A percentile compares a stretch with the other conserved stretches of the same genome.
Conservation (phyloP, 2,329 filamentous ascomycete genomes). For the Botryotinia calthae region DNA sequence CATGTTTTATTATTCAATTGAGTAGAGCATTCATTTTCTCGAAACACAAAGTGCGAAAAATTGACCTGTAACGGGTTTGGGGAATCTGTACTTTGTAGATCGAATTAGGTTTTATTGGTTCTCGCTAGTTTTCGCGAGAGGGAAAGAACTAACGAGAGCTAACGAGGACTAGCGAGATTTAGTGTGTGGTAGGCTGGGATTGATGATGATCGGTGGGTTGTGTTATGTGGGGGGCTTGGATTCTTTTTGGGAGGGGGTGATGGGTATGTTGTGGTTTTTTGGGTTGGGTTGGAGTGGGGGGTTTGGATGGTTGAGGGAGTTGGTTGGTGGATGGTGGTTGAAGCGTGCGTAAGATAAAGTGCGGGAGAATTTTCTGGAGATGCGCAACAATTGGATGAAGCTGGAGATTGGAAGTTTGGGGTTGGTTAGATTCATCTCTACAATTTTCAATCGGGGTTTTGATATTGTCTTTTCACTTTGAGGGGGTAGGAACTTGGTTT, state of each 20-base stretch:
- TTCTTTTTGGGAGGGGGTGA: too few relatives aligned
- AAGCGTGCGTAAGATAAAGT: too few relatives aligned
- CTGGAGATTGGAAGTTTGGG: neutral
- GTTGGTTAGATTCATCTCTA: neutral
- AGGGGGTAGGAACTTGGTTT: neutral
- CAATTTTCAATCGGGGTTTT: fast-evolving
- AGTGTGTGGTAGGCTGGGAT: neutral
- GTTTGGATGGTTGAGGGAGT: neutral
- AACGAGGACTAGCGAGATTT: neutral
- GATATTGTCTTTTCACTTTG: neutral
- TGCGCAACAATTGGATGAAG: neutral
- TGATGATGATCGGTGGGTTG: neutral
- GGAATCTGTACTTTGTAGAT: neutral
- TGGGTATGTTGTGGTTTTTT: neutral
- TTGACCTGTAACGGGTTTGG: neutral
- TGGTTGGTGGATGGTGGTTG: neutral
- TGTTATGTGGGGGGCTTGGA: neutral
- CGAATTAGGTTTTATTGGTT: neutral
- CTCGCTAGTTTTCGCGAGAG: conserved; percentile 2
- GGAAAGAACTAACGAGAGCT: neutral
- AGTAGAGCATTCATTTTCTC: neutral
- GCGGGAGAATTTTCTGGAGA: neutral
- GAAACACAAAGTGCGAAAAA: too few relatives aligned
- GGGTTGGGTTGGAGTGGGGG: too few relatives aligned
- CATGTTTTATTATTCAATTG: too few relatives aligned